Evolutionary conservation across 371 early-diverging fungal species (phyloP), one percentile per base, ranked within the genome.

Genomic region (Encephalitozoon romaleae): DNA sequence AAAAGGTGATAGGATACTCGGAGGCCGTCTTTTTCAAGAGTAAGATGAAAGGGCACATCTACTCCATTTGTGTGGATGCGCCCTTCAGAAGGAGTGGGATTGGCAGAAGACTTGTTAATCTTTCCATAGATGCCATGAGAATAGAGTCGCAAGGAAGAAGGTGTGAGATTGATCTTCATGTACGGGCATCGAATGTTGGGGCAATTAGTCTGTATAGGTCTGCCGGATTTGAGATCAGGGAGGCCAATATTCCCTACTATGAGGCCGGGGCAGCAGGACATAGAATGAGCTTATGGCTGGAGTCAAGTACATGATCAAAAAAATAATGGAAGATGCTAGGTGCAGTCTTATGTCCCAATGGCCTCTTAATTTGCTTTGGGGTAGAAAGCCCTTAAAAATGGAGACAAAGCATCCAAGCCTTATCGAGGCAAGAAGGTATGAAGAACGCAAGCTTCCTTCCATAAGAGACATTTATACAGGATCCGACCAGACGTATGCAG

Each of bases 351-450:
- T 32, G 12, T 2, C 11, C 43, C 11, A 5, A 11, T 4, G 18
- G 18, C 1, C 38, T n/a, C 38, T 59, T 34, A 59, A 59, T 28
- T 59, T 59, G 5, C 59, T 8, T 30, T 59, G 59, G 59, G 18
- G 30, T 2, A 15, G 49, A 47, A 59, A 28, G 55, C 34, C 59
- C 59, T 38, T 59, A 34, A 59, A 59, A 59, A 59, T 59, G 59
- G 59, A 59, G 28, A 38, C 59, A 18, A 71, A 69, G 42, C 28
- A 80, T 43, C 68, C 59, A 5, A 38, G 43, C 42, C 66, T 76
- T 69, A 49, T 49, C 45, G 81, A 80, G 72, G 79, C 81, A 54
- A 51, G 18, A 21, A 63, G 38, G 21, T 72, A 80, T 42, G 68
- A 52, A 23, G 67, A 77, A 12, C 38, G 66, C 25, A 32, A 63